Evolutionary conservation across 1,284 basidiomycete genomes (phyloP), one percentile per base, ranked within the genome.

Genomic region (Ustilago hordei): DNA sequence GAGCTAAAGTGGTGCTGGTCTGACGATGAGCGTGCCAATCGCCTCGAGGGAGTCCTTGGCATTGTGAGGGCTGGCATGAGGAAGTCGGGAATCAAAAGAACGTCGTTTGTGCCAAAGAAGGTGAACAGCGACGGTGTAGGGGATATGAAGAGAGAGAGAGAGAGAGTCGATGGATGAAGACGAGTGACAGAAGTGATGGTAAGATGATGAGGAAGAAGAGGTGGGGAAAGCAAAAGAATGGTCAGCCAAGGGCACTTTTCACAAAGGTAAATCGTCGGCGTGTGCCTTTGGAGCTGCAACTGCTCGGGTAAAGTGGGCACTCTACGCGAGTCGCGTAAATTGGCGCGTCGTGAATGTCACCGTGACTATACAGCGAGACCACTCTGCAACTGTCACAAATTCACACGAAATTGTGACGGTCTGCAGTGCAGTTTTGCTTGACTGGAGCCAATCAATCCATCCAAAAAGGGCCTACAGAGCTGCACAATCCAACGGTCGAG

Each of bases 321-420:
- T 36, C 28, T 23, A 35, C 38, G 9, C 38, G n/a, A 31, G 34
- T 71, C 74, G 74, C 74, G 74, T 76, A 68, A 71, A 71, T 76
- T 68, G 69, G 69, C 74, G 74, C 74, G 74, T 76, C 74, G 69
- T 67, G 73, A 50, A 53, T 32, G 19, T 31, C 13, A 36, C 35
- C 3, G 23, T 28, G 23, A 28, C 23, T 28, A 28, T 55, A 17
- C 19, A 39, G 39, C 23, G 23, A 31, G 23, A 15, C 8, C 15
- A 45, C 15, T 45, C 12, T 45, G 41, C 41, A 45, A 15, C 45
- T 31, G 45, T 15, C 15, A 15, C 45, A 48, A 19, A 9, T 32
- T 45, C 7, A 45, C n/a, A 45, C n/a, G 38, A 48, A 64, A 59
- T 45, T 64, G 69, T 63, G 64, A 66, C 64, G 55, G 56, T 50